A percentile compares a stretch with the other conserved stretches of the same genome.
These are phyloP conservation scores for Phaeotremella skinneri DNA, from an alignment of 768 basidiomycete genomes.

Conservation along the genomic window DNA sequence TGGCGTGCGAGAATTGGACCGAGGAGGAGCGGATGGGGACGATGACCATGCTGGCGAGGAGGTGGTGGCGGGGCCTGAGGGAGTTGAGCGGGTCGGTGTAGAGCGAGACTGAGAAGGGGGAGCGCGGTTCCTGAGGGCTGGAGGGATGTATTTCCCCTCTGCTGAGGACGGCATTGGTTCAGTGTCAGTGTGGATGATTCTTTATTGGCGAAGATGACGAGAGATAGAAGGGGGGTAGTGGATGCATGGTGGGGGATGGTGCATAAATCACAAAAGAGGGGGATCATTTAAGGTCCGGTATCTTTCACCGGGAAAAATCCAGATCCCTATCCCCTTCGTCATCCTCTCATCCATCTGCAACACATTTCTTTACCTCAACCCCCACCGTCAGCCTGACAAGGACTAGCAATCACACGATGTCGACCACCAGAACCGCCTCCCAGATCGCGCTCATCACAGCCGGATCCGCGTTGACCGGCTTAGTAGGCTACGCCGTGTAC, in stretches of 20 bases:
- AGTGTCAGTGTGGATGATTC: too few species aligned
- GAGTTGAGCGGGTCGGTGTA: constrained; percentile 2
- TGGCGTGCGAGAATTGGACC: constrained; percentile 21
- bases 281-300: too few species aligned
- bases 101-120: constrained; percentile 8
- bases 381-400: not conserved
- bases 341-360: not conserved
- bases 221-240: too few species aligned
- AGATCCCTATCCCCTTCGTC: not conserved
- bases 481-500: constrained; percentile 77
- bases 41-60: constrained; percentile 3
- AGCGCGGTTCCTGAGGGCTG: constrained; percentile 33
- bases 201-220: too few species aligned
- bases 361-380: constrained; percentile 2
- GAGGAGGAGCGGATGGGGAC: constrained; percentile 14
- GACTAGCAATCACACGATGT: constrained; percentile 18
- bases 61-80: constrained; percentile 2
- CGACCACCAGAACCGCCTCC: constrained; percentile 16
- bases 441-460: constrained; percentile 41
- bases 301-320: too few species aligned
- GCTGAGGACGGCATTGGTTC: too few species aligned
- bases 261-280: too few species aligned
- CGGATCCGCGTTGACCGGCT: constrained; percentile 41
- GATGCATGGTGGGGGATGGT: too few species aligned
- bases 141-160: constrained; percentile 33